These are phyloP conservation scores for Luvunga scandens DNA, from an alignment of 345 rosid species.

Conservation along the genomic window DNA sequence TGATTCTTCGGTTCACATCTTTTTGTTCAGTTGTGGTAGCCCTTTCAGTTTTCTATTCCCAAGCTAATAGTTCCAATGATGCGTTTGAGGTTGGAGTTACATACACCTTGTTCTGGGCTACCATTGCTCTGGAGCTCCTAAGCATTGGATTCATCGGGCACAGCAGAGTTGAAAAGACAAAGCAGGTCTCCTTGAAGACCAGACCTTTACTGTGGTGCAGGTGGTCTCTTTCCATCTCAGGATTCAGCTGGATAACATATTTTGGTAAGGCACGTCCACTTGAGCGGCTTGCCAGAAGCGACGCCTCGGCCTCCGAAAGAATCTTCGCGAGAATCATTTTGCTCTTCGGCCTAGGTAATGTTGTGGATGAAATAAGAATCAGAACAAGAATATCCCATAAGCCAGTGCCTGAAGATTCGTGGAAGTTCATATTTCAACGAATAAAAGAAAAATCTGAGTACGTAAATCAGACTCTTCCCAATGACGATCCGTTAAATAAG, in stretches of 20 bases:
- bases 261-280: not conserved
- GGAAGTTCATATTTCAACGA: not conserved
- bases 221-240: too few species aligned
- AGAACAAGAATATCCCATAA: not conserved
- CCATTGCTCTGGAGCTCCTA: slow-evolving; percentile 42
- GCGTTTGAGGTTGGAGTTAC: slow-evolving; percentile 47
- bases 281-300: not conserved
- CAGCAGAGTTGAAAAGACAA: not conserved
- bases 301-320: not conserved
- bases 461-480: not conserved
- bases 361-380: slow-evolving; percentile 1
- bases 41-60: slow-evolving; percentile 31
- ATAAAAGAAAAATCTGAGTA: not conserved
- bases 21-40: slow-evolving; percentile 29
- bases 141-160: not conserved
- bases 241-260: not conserved
- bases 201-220: slow-evolving; percentile 19
- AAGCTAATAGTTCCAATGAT: slow-evolving; percentile 20
- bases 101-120: slow-evolving; percentile 46
- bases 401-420: not conserved
- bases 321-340: not conserved
- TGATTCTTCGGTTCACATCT: slow-evolving; percentile 28
- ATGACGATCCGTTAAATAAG: too few species aligned
- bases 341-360: not conserved
- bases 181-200: not conserved